Conservation (phyloP, 176 grass and related monocot genomes). For the Elymus sibiricus region DNA sequence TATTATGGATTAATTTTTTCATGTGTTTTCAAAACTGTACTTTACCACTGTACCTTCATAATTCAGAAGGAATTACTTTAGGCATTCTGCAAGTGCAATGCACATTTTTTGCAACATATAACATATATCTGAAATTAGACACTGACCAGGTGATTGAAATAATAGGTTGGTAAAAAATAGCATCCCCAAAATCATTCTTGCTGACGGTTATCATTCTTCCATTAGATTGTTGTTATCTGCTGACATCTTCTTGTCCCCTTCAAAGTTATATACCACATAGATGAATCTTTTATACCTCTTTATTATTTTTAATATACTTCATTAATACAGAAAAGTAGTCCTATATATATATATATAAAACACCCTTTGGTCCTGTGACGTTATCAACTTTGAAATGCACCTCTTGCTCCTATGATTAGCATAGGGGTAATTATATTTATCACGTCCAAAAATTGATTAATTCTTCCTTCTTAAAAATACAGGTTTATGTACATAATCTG, state of each 20-base stretch:
- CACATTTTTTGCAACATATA: background rate
- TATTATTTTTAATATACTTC: too few species aligned
- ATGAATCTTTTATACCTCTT: too few species aligned
- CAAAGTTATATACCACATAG: background rate
- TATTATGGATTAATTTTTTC: background rate
- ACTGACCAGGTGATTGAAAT: background rate
- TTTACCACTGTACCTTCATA: background rate
- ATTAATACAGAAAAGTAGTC: too few species aligned
- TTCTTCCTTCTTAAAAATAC: conserved; percentile 33
- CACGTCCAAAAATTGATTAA: conserved; percentile 1
- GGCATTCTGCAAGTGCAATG: background rate
- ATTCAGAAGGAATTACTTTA: background rate
- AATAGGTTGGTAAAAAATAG: background rate
- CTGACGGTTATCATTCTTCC: background rate
- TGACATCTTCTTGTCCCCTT: background rate
- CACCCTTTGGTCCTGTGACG: background rate
- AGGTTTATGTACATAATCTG: conserved; percentile 99
- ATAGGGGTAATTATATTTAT: background rate
- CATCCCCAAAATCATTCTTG: background rate
- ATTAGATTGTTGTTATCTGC: conserved; percentile 1
- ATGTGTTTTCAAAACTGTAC: background rate
- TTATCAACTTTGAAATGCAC: background rate
- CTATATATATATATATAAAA: background rate
- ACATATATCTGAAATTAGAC: background rate
- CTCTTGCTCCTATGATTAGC: background rate